These are phyloP conservation scores for Aspergillus piperis DNA, from an alignment of 2,329 filamentous ascomycete species.

Conservation along the genomic window DNA sequence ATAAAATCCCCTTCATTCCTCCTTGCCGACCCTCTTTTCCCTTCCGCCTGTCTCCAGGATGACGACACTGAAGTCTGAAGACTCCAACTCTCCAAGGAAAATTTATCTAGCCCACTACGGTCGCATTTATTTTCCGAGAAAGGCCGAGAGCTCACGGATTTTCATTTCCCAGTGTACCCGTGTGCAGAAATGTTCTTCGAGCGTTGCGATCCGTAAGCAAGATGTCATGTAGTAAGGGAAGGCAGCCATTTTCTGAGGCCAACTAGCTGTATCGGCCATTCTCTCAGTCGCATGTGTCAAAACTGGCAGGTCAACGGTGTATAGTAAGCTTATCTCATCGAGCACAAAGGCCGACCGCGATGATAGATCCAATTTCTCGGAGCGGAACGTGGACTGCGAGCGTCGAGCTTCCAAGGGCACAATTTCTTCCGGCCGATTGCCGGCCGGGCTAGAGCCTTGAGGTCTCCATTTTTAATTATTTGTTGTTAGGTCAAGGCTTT, in stretches of 20 bases:
- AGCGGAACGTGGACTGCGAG: neutral
- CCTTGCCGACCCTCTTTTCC: neutral
- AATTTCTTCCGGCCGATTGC: neutral
- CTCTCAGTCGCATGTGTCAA: neutral
- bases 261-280: neutral
- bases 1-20: neutral
- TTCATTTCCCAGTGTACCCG: neutral
- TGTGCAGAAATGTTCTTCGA: neutral
- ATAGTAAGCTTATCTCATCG: neutral
- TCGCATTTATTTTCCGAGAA: neutral
- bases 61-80: neutral
- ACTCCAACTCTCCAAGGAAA: neutral
- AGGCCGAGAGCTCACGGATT: neutral
- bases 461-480: neutral
- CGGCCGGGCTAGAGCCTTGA: neutral
- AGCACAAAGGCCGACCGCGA: neutral
- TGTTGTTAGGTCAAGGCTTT: neutral
- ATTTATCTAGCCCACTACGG: neutral
- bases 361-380: neutral
- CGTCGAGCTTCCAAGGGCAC: neutral
- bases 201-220: neutral
- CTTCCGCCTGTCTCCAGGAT: neutral
- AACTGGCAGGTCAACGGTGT: neutral
- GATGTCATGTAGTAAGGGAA: neutral
- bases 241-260: neutral